A percentile compares a stretch with the other conserved stretches of the same genome.
phyloP scores from a whole-genome alignment of 75 land plant genomes.

The Gnetum montanum region DNA sequence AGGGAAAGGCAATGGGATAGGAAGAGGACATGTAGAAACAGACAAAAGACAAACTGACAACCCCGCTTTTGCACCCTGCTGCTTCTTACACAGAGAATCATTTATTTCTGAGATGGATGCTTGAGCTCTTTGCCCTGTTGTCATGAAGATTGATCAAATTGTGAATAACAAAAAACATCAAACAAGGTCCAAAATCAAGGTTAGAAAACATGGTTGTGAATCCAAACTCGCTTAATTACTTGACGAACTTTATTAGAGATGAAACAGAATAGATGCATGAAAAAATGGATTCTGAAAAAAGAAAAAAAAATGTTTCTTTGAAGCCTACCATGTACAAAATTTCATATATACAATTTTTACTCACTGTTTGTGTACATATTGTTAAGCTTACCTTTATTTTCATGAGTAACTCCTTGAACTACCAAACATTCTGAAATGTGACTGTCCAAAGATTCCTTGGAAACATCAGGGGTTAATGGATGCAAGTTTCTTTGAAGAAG shows the following conservation, averaged over 20 bases:
- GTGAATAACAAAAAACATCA: neutral
- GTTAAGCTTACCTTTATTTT: neutral
- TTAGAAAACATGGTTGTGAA: neutral
- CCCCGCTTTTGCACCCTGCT: slow-evolving; percentile 11
- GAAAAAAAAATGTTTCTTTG: too few species aligned
- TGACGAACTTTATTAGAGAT: too few species aligned
- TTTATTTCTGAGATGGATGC: slow-evolving; percentile 44
- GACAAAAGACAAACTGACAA: slow-evolving; percentile 54
- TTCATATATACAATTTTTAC: neutral
- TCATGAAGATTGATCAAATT: slow-evolving; percentile 60
- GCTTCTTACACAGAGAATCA: slow-evolving; percentile 21
- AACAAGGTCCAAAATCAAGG: neutral
- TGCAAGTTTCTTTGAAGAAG: slow-evolving; percentile 38
- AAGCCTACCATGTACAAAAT: too few species aligned
- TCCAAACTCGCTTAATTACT: neutral
- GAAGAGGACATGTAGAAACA: slow-evolving; percentile 61
- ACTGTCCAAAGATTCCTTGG: slow-evolving; percentile 26
- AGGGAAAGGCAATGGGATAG: slow-evolving; percentile 90
- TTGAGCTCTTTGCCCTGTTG: slow-evolving; percentile 55
- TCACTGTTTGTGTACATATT: neutral
- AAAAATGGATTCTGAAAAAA: too few species aligned
- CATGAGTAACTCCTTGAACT: slow-evolving; percentile 60
- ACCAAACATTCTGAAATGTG: slow-evolving; percentile 41
- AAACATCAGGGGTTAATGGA: slow-evolving; percentile 60
- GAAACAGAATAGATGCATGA: too few species aligned